phyloP scores from a whole-genome alignment of 202 grass and related monocot species.

The Carex sylvatica region DNA sequence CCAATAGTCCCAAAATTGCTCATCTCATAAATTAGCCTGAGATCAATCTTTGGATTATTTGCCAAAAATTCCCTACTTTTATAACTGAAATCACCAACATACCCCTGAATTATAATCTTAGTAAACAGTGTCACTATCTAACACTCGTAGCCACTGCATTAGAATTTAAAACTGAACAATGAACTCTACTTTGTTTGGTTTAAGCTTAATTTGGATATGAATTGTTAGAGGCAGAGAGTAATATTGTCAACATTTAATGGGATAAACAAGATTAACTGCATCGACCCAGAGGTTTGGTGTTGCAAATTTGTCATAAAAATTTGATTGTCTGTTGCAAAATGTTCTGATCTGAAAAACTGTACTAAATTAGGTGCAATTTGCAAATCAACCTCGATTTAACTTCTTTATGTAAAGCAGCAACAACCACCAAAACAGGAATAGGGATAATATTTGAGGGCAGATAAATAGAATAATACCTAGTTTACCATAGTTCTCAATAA shows the following conservation, averaged over 20 bases:
- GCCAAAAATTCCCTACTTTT: background rate
- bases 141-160: background rate
- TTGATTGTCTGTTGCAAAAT: background rate
- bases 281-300: background rate
- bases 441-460: background rate
- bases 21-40: background rate
- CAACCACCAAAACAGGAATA: background rate
- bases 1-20: background rate
- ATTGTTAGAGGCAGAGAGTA: background rate
- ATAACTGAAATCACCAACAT: background rate
- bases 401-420: background rate
- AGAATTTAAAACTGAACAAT: background rate
- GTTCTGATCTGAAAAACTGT: background rate
- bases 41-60: constrained; percentile 7
- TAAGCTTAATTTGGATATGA: constrained; percentile 7
- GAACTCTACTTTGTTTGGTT: background rate
- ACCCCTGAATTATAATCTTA: background rate
- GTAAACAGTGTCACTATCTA: background rate
- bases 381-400: background rate
- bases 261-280: background rate
- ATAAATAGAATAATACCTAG: constrained; percentile 47
- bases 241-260: background rate
- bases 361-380: background rate
- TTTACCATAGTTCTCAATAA: constrained; percentile 84
- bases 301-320: background rate